Percentiles rank a stretch among this genome's conserved stretches.
phyloP scores from a whole-genome alignment of 768 basidiomycete genomes.

The Neoboletus magnificus region DNA sequence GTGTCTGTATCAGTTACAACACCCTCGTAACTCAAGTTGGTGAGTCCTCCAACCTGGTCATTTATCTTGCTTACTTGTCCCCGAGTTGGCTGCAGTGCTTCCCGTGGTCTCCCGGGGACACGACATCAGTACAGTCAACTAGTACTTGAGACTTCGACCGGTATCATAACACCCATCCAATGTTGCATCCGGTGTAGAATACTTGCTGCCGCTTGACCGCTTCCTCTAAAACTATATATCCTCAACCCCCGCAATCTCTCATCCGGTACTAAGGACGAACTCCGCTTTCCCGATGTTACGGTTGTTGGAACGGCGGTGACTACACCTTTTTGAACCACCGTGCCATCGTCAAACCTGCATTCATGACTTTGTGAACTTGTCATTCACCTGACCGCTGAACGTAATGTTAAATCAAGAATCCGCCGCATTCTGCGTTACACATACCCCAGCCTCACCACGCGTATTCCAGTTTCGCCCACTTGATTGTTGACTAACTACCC shows the following conservation, averaged over 20 bases:
- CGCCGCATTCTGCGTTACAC: not conserved
- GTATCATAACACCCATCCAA: not conserved
- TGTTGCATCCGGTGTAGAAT: slow-evolving; percentile 4
- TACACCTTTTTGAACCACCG: not conserved
- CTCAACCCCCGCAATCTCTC: not conserved
- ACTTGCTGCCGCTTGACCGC: not conserved
- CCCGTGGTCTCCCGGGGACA: not conserved
- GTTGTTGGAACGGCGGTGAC: not conserved
- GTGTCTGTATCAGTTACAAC: not conserved
- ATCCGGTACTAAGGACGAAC: not conserved
- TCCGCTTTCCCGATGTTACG: not conserved
- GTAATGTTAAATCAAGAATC: not conserved
- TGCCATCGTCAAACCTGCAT: not conserved
- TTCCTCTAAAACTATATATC: not conserved
- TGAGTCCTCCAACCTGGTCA: slow-evolving; percentile 1
- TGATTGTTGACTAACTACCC: not conserved
- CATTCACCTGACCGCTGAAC: slow-evolving; percentile 2
- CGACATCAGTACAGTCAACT: not conserved
- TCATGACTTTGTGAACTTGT: not conserved
- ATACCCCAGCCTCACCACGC: not conserved
- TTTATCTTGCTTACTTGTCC: slow-evolving; percentile 4
- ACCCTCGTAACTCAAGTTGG: not conserved
- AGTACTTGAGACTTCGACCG: not conserved
- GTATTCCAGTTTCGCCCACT: not conserved
- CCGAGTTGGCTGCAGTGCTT: not conserved